A percentile compares a stretch with the other conserved stretches of the same genome.
phyloP scores from a whole-genome alignment of 306 rosid genomes.

The Bauhinia variegata region DNA sequence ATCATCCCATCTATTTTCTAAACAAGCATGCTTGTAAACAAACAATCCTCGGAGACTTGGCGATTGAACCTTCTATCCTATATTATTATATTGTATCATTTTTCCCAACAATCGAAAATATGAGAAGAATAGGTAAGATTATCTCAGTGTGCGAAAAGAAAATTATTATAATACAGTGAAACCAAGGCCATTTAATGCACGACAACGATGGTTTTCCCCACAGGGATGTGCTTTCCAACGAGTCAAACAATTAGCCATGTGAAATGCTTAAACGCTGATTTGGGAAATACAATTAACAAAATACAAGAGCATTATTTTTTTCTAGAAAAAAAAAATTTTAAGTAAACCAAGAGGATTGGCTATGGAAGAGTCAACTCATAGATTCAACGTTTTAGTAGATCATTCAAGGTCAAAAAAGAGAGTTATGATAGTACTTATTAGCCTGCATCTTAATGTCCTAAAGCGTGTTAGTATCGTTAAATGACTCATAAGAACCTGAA shows the following conservation, averaged over 20 bases:
- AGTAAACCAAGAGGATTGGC: too few relatives aligned
- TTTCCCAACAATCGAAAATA: constrained; percentile 28
- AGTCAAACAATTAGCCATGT: constrained; percentile 5
- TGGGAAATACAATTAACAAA: not conserved
- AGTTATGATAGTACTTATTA: constrained; percentile 15
- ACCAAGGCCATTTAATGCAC: constrained; percentile 9
- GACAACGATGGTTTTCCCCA: constrained; percentile 22
- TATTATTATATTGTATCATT: constrained; percentile 28
- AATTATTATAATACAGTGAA: constrained; percentile 21
- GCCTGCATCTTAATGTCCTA: constrained; percentile 33
- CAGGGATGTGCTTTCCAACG: constrained; percentile 21
- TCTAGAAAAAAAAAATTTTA: too few relatives aligned
- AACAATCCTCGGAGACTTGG: constrained; percentile 32
- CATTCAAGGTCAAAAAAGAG: constrained; percentile 33
- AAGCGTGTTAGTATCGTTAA: constrained; percentile 31
- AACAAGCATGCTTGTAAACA: constrained; percentile 2
- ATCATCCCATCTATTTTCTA: too few relatives aligned
- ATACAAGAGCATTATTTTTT: not conserved
- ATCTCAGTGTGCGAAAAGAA: constrained; percentile 31
- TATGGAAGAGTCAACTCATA: constrained; percentile 24
- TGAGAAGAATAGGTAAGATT: constrained; percentile 17
- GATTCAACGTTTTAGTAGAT: constrained; percentile 9
- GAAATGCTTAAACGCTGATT: not conserved
- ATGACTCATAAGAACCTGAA: constrained; percentile 39
- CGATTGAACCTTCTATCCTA: constrained; percentile 34